A percentile compares a stretch with the other conserved stretches of the same genome.
Evolutionary conservation across 768 basidiomycete genomes (phyloP).

Genomic region (Naganishia vaughanmartiniae): DNA sequence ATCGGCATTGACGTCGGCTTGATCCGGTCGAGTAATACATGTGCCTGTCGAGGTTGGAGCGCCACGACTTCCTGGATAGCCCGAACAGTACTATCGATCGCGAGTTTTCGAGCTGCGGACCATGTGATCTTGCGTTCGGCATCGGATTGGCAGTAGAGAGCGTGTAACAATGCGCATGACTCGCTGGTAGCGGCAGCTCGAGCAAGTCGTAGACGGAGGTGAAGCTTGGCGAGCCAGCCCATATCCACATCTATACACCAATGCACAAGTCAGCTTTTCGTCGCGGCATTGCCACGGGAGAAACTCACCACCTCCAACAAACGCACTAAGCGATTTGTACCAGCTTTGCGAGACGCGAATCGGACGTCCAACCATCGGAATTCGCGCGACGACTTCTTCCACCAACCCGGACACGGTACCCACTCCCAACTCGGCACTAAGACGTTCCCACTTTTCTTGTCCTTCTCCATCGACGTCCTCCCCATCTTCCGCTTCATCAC

Average conservation of each 20-base stretch:
- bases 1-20: slow-evolving; percentile 39
- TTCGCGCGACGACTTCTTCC: not conserved
- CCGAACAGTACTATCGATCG: slow-evolving; percentile 25
- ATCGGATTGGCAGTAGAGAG: slow-evolving; percentile 31
- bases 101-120: slow-evolving; percentile 36
- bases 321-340: slow-evolving; percentile 34
- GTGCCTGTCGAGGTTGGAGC: slow-evolving; percentile 39
- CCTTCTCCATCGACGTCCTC: slow-evolving; percentile 24
- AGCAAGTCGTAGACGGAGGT: slow-evolving; percentile 34
- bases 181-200: slow-evolving; percentile 30
- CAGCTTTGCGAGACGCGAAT: slow-evolving; percentile 25
- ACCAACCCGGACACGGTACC: not conserved
- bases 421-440: not conserved
- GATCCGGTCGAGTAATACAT: slow-evolving; percentile 29
- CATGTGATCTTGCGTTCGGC: slow-evolving; percentile 30
- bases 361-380: not conserved
- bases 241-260: slow-evolving; percentile 29
- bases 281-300: too few relatives aligned
- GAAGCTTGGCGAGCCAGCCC: slow-evolving; percentile 27
- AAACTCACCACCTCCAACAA: slow-evolving; percentile 43
- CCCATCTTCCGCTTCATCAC: not conserved
- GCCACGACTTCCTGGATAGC: slow-evolving; percentile 38
- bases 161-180: slow-evolving; percentile 40
- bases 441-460: not conserved
- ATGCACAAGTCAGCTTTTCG: slow-evolving; percentile 13